phyloP scores from a whole-genome alignment of 73 alveolate genomes.

The Paramecium bursaria region DNA sequence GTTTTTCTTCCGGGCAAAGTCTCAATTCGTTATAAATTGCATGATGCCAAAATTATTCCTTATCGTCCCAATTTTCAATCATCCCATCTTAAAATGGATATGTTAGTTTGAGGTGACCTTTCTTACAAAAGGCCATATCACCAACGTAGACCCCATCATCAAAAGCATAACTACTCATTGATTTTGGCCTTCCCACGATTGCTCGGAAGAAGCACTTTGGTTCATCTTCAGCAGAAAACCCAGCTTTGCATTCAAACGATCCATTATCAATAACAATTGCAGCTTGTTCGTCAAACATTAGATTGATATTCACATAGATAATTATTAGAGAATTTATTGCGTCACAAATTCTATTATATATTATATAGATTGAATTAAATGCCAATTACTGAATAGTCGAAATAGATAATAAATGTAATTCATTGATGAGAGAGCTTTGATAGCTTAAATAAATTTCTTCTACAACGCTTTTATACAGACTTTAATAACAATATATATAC shows the following conservation, averaged over 20 bases:
- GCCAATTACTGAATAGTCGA: too few species aligned
- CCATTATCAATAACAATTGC: constrained; percentile 96
- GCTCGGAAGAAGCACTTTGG: constrained; percentile 92
- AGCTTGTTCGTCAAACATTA: constrained; percentile 72
- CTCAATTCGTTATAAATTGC: constrained; percentile 85
- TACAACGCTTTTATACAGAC: too few species aligned
- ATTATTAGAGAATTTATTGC: too few species aligned
- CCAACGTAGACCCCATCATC: constrained; percentile 71
- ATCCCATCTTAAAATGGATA: constrained; percentile 82
- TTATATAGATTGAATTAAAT: too few species aligned
- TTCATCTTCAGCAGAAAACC: constrained; percentile 95
- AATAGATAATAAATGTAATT: too few species aligned
- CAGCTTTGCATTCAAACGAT: constrained; percentile 94
- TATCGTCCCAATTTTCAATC: constrained; percentile 83
- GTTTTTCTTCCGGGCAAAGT: constrained; percentile 90
- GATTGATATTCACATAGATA: too few species aligned
- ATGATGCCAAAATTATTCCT: constrained; percentile 91
- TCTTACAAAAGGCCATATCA: constrained; percentile 74
- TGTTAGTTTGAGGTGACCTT: constrained; percentile 73
- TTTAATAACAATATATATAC: too few species aligned
- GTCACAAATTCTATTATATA: too few species aligned
- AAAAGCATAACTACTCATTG: too few species aligned
- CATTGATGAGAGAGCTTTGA: too few species aligned
- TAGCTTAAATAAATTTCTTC: too few species aligned
- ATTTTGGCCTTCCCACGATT: constrained; percentile 89